These are phyloP conservation scores for Passalora sequoiae DNA, from an alignment of 2,329 filamentous ascomycete species.

Conservation along the genomic window DNA sequence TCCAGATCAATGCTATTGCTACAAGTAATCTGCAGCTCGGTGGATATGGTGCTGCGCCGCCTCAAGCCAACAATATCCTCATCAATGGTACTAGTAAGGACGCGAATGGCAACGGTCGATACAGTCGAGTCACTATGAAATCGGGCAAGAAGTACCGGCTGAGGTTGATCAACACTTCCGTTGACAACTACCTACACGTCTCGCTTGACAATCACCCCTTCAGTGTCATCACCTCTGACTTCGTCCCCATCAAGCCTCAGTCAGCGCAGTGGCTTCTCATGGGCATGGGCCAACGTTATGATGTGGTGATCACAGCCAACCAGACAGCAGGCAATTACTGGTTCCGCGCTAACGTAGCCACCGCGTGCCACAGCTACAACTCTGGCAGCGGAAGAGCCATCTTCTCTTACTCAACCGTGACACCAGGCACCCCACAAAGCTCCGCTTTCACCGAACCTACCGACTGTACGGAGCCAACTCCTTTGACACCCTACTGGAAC, in stretches of 20 bases:
- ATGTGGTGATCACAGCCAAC: slow-evolving; percentile 37
- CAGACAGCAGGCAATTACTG: slow-evolving; percentile 29
- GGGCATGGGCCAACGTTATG: no score
- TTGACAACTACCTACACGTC: slow-evolving; percentile 40
- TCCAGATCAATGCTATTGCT: slow-evolving; percentile 16
- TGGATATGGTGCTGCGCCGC: no score
- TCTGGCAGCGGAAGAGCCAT: slow-evolving; percentile 46
- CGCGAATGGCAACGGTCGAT: slow-evolving; percentile 33
- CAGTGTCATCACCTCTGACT: slow-evolving; percentile 41
- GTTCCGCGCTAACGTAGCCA: slow-evolving; percentile 31
- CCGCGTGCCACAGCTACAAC: slow-evolving; percentile 20
- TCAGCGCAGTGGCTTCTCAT: slow-evolving; percentile 35
- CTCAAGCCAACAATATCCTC: slow-evolving; percentile 23
- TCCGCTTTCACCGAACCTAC: no score
- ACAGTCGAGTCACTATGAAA: slow-evolving; percentile 23
- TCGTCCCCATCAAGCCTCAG: slow-evolving; percentile 39
- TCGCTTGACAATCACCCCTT: slow-evolving; percentile 42
- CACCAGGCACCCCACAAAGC: no score
- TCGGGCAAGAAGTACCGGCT: slow-evolving; percentile 39
- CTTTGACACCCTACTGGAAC: no score
- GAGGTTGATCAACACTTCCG: slow-evolving; percentile 39
- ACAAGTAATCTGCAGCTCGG: slow-evolving; percentile 14
- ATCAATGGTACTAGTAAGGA: no score
- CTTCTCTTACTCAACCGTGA: no score
- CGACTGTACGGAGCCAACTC: no score